phyloP scores from a whole-genome alignment of 2,329 filamentous ascomycete species.

The Aspergillus ustus region DNA sequence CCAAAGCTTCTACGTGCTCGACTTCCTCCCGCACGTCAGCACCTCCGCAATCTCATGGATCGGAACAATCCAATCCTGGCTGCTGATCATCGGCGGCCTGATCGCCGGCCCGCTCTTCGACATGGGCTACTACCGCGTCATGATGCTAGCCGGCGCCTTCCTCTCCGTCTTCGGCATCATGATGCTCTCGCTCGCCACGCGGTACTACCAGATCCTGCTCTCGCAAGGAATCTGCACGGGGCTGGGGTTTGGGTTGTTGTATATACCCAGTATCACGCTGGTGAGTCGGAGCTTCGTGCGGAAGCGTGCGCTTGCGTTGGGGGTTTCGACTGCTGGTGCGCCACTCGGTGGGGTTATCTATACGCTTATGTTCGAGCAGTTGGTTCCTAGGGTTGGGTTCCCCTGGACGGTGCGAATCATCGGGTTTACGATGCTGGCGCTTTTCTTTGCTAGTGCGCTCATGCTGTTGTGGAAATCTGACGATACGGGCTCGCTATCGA shows the following conservation, averaged over 20 bases:
- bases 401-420: slow-evolving; percentile 62
- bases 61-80: slow-evolving; percentile 52
- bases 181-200: slow-evolving; percentile 46
- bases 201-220: slow-evolving; percentile 54
- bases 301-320: slow-evolving; percentile 58
- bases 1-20: slow-evolving; percentile 53
- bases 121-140: slow-evolving; percentile 46
- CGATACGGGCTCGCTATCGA: background rate
- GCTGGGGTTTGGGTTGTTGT: slow-evolving; percentile 47
- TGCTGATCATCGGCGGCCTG: slow-evolving; percentile 54
- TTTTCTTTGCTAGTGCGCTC: background rate
- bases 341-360: slow-evolving; percentile 64
- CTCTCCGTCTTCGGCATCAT: slow-evolving; percentile 48
- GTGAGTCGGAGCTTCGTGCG: slow-evolving; percentile 58
- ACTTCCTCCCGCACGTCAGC: slow-evolving; percentile 37
- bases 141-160: slow-evolving; percentile 48
- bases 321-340: slow-evolving; percentile 59
- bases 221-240: slow-evolving; percentile 54
- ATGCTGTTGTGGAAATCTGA: background rate
- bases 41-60: slow-evolving; percentile 56
- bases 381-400: slow-evolving; percentile 60
- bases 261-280: slow-evolving; percentile 31
- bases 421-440: slow-evolving; percentile 64
- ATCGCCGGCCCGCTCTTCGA: slow-evolving; percentile 57
- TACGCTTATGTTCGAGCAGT: slow-evolving; percentile 63